Evolutionary conservation across 495 filamentous ascomycete genomes (phyloP), one percentile per base, ranked within the genome.

Genomic region (Tricharina praecox): DNA sequence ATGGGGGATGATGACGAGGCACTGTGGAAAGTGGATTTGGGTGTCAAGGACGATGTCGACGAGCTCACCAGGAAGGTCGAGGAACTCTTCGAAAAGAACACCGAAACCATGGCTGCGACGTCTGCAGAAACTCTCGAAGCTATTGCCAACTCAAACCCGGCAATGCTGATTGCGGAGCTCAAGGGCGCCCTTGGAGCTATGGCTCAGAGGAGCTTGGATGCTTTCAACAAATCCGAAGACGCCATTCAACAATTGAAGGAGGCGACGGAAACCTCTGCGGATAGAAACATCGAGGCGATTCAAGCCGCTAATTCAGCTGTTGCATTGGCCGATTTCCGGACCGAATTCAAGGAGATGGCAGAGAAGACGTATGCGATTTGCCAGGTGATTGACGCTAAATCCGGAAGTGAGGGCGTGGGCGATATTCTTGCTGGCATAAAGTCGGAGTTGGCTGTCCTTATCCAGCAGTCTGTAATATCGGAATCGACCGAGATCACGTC

Each of bases 41-140:
- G 56, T 33, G 82, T 94, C 30, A 97, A 95, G 63, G 77, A 81
- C 2, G 66, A 92, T 13, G 80, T 94, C 10, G 77, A 84, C 33
- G 87, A 95, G 53, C 69, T 97, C 30, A 78, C 87, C 15, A 83
- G 86, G 10, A 87, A 96, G 57, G 86, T 96, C 5, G 73, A 95
- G 1, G 85, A 83, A 3, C 93, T 95, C 35, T 34, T 50, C 39
- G 56, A 59, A 24, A 51, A 53, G 37, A 54, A 59, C 33, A 46
- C 33, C 1, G 50, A 88, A 85, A 85, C 3, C 70, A 85, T 47
- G 79, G 93, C 53, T 71, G 72, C 76, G 23, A 58, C 62, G 25
- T 61, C 63, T 23, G 63, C 63, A 21, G 60, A 62, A 9, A 67
- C 68, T 16, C 63, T 67, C 10, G 60, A 62, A 21, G 61, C 67